phyloP scores from a whole-genome alignment of 225 moss, liverwort and hornwort species.

The Climacium dendroides region DNA sequence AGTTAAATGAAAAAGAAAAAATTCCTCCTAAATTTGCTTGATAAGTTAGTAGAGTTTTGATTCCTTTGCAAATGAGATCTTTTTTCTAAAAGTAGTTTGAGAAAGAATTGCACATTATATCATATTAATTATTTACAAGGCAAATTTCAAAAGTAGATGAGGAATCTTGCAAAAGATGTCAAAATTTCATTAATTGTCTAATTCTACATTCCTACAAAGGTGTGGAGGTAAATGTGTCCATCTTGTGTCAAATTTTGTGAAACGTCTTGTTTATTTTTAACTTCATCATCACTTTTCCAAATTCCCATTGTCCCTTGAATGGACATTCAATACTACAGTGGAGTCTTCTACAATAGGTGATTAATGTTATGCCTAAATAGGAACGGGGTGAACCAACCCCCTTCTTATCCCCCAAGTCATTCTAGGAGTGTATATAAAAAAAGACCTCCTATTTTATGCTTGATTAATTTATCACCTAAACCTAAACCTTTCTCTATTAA shows the following conservation, averaged over 20 bases:
- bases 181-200: not conserved
- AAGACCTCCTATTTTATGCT: too few relatives aligned
- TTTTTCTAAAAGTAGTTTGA: not conserved
- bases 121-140: too few relatives aligned
- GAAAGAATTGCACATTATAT: too few relatives aligned
- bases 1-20: not conserved
- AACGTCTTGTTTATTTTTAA: fast-evolving
- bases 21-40: too few relatives aligned
- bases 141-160: not conserved
- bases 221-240: not conserved
- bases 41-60: too few relatives aligned
- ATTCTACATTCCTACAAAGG: not conserved
- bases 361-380: not conserved
- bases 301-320: not conserved
- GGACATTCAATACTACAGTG: fast-evolving
- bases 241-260: fast-evolving
- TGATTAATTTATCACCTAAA: too few relatives aligned
- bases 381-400: too few relatives aligned
- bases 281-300: not conserved
- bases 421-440: too few relatives aligned
- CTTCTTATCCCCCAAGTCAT: too few relatives aligned
- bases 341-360: not conserved
- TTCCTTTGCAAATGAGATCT: not conserved
- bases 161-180: not conserved
- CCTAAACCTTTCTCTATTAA: too few relatives aligned